Conservation (phyloP, 371 early-diverging fungal species). For the Choanephora cucurbitarum region DNA sequence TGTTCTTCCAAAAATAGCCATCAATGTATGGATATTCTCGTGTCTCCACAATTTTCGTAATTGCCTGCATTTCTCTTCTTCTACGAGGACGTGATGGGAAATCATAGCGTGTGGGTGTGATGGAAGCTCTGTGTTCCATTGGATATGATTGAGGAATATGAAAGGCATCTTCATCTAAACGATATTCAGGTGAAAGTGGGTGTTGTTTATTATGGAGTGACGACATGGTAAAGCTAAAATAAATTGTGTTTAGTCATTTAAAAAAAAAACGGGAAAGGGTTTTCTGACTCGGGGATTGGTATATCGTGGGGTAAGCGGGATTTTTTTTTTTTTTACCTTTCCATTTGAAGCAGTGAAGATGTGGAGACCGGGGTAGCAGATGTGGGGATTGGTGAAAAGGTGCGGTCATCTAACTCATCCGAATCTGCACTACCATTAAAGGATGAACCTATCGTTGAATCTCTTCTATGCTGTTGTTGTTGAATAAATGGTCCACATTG, state of each 20-base stretch:
- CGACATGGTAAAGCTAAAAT: conserved; percentile 20
- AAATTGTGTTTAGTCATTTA: conserved; percentile 11
- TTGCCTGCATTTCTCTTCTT: conserved; percentile 62
- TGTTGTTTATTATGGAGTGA: conserved; percentile 25
- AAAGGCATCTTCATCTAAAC: conserved; percentile 18
- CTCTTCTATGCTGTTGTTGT: conserved; percentile 23
- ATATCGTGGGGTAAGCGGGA: conserved; percentile 3
- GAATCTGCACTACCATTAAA: conserved; percentile 32
- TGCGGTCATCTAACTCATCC: conserved; percentile 23
- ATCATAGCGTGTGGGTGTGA: conserved; percentile 7
- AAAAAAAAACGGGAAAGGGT: too few species aligned
- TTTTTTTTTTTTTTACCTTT: conserved; percentile 28
- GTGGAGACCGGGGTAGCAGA: conserved; percentile 29
- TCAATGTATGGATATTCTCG: conserved; percentile 52
- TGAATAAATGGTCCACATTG: conserved; percentile 20
- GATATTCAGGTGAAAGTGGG: conserved; percentile 21
- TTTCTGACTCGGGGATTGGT: conserved; percentile 13
- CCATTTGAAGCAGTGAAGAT: conserved; percentile 28
- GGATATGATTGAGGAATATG: not conserved
- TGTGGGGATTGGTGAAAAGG: conserved; percentile 25
- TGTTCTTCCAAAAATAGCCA: conserved; percentile 60
- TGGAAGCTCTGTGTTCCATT: not conserved
- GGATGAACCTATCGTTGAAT: conserved; percentile 26
- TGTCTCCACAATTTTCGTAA: conserved; percentile 59
- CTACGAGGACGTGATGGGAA: conserved; percentile 23